Percentiles rank a stretch among this genome's conserved stretches.
Conservation (phyloP, 257 asterid genomes). For the Solanum rostratum region DNA sequence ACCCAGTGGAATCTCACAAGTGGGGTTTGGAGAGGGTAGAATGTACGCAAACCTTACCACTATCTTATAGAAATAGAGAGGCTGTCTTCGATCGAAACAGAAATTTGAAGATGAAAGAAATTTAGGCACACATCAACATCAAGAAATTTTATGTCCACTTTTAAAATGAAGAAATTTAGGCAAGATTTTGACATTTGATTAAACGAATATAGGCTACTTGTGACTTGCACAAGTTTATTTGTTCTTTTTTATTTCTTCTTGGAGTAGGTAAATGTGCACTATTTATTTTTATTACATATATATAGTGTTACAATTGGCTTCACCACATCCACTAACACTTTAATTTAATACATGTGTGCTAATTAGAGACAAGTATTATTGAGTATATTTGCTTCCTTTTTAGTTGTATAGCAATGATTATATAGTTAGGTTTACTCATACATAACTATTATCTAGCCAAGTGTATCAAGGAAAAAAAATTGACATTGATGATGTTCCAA, state of each 20-base stretch:
- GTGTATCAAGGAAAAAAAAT: not conserved
- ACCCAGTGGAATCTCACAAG: too few species aligned
- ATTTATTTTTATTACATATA: not conserved
- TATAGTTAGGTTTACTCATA: not conserved
- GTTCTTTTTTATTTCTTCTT: not conserved
- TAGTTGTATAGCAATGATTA: not conserved
- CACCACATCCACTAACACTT: not conserved
- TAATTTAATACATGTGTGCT: not conserved
- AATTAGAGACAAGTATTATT: not conserved
- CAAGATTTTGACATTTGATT: not conserved
- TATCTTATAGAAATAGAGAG: too few species aligned
- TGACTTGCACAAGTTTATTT: not conserved
- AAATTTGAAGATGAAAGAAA: not conserved
- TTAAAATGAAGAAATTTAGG: not conserved
- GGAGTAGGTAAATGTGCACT: not conserved
- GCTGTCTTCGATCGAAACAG: too few species aligned
- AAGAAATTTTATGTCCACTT: not conserved
- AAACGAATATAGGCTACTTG: not conserved
- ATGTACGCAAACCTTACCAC: too few species aligned
- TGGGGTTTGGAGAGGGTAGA: too few species aligned
- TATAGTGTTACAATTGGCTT: not conserved
- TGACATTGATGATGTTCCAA: not conserved
- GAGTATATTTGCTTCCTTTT: not conserved
- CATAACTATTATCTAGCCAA: not conserved
- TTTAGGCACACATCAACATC: not conserved